Conservation (phyloP, 2,329 filamentous ascomycete genomes). For the Diplodia seriata region DNA sequence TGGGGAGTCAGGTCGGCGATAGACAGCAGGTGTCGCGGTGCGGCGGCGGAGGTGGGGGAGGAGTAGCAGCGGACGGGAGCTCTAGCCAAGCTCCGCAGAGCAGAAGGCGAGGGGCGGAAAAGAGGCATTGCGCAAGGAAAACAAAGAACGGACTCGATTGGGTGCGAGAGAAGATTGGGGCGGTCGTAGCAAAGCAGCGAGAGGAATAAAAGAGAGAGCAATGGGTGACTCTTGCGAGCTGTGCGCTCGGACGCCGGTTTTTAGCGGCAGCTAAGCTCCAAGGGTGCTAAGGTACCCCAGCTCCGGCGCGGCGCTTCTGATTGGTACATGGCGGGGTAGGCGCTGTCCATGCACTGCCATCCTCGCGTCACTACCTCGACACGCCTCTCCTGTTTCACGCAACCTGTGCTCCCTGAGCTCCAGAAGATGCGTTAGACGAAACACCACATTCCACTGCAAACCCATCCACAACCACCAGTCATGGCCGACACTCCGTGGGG, state of each 20-base stretch:
- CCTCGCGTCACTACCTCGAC: slow-evolving; percentile 22
- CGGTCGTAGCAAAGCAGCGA: slow-evolving; percentile 21
- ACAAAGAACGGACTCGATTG: background rate
- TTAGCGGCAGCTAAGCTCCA: slow-evolving; percentile 17
- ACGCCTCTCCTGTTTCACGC: slow-evolving; percentile 26
- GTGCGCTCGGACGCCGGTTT: slow-evolving; percentile 10
- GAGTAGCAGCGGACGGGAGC: slow-evolving; percentile 42
- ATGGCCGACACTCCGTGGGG: slow-evolving; percentile 48
- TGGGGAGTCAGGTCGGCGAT: slow-evolving; percentile 82
- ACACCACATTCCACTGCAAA: background rate
- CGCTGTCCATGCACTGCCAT: slow-evolving; percentile 22
- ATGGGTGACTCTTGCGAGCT: slow-evolving; percentile 14
- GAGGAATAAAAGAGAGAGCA: background rate
- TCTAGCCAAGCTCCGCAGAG: slow-evolving; percentile 44
- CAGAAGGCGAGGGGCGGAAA: slow-evolving; percentile 41
- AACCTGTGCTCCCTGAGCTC: background rate
- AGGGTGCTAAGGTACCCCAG: slow-evolving; percentile 12
- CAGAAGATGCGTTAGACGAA: slow-evolving; percentile 21
- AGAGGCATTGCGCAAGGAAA: slow-evolving; percentile 40
- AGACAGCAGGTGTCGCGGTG: slow-evolving; percentile 86
- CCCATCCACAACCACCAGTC: slow-evolving; percentile 18
- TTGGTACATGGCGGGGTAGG: slow-evolving; percentile 4
- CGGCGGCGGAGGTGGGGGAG: slow-evolving; percentile 57
- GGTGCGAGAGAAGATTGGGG: slow-evolving; percentile 33
- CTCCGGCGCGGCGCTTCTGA: background rate